phyloP scores from a whole-genome alignment of 139 green algal genomes.

The Picochlorum sp. region DNA sequence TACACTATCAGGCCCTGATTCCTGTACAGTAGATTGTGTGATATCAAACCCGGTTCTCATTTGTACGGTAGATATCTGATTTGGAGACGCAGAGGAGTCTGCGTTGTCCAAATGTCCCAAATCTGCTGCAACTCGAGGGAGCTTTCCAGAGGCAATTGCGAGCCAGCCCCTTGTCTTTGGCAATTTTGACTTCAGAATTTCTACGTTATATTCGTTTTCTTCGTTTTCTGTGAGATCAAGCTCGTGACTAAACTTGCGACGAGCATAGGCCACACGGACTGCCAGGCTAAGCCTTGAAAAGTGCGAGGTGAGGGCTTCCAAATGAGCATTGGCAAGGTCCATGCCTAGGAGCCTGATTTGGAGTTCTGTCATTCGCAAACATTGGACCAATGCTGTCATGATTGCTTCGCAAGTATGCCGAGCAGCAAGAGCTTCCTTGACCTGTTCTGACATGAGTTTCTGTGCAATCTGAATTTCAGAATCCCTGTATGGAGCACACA shows the following conservation, averaged over 20 bases:
- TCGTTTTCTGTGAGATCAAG: conserved; percentile 1
- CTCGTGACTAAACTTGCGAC: conserved; percentile 18
- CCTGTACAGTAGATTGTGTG: too few relatives aligned
- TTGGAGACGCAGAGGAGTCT: not conserved
- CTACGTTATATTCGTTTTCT: not conserved
- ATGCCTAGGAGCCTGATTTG: conserved; percentile 69
- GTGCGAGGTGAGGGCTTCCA: conserved; percentile 9
- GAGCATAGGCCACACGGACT: conserved; percentile 22
- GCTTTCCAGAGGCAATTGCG: conserved; percentile 25
- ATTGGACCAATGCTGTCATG: conserved; percentile 25
- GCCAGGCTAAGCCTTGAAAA: not conserved
- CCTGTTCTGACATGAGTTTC: not conserved
- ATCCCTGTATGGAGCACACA: conserved; percentile 28
- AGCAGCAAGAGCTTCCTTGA: not conserved
- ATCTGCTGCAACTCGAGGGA: conserved; percentile 22
- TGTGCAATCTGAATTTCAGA: not conserved
- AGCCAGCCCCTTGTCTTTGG: conserved; percentile 36
- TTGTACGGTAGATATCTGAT: too few relatives aligned
- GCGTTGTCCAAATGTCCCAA: not conserved
- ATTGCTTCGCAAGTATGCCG: not conserved
- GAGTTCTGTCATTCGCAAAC: conserved; percentile 49
- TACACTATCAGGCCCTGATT: too few relatives aligned
- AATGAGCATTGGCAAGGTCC: conserved; percentile 61
- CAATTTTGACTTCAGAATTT: conserved; percentile 6
- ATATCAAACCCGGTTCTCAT: too few relatives aligned